phyloP scores from a whole-genome alignment of 2,329 filamentous ascomycete genomes.

The Huntiella bhutanensis region DNA sequence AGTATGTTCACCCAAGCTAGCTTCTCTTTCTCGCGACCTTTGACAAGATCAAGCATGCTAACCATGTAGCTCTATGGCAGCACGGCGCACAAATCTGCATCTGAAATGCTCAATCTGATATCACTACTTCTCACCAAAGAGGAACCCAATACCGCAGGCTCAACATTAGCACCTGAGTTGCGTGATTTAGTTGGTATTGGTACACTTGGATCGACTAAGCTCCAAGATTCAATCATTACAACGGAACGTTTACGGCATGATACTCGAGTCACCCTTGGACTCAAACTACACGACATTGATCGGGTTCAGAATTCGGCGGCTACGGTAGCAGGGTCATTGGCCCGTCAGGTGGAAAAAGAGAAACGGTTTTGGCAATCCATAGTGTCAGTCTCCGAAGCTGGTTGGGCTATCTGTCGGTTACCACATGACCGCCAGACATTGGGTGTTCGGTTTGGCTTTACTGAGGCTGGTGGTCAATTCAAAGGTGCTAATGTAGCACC shows the following conservation, averaged over 20 bases:
- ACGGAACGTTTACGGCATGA: slow-evolving; percentile 36
- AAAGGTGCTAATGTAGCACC: slow-evolving; percentile 61
- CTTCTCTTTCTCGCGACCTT: background rate
- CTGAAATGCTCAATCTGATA: slow-evolving; percentile 61
- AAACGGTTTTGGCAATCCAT: slow-evolving; percentile 80
- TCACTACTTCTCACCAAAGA: slow-evolving; percentile 73
- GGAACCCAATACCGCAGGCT: slow-evolving; percentile 46
- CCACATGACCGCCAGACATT: slow-evolving; percentile 55
- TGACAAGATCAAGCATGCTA: background rate
- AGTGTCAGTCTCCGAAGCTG: slow-evolving; percentile 58
- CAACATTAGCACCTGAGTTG: slow-evolving; percentile 50
- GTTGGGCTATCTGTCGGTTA: slow-evolving; percentile 69
- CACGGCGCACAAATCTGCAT: slow-evolving; percentile 37
- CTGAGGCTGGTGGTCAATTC: slow-evolving; percentile 47
- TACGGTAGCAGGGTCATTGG: slow-evolving; percentile 50
- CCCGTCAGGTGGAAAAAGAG: slow-evolving; percentile 62
- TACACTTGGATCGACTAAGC: slow-evolving; percentile 49
- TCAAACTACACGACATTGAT: slow-evolving; percentile 61
- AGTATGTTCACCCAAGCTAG: slow-evolving; percentile 23
- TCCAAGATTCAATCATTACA: slow-evolving; percentile 41
- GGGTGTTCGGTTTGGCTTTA: slow-evolving; percentile 76
- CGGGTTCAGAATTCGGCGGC: slow-evolving; percentile 55
- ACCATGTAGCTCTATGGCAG: slow-evolving; percentile 16
- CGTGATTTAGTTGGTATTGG: slow-evolving; percentile 56
- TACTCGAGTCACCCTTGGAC: slow-evolving; percentile 42